Percentiles rank a stretch among this genome's conserved stretches.
phyloP scores from a whole-genome alignment of 169 alveolate genomes.

The Plasmodium vinckei region DNA sequence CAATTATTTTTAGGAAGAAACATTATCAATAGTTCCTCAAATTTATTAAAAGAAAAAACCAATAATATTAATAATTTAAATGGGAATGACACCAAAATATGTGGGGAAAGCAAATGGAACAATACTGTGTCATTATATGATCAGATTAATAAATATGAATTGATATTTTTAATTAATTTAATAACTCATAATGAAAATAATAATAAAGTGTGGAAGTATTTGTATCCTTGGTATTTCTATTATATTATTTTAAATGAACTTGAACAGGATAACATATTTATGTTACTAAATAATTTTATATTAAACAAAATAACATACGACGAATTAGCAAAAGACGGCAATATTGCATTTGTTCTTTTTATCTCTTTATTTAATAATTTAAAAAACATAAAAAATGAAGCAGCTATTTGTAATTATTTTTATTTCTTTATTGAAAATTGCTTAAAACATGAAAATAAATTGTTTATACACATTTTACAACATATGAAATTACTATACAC shows the following conservation, averaged over 20 bases:
- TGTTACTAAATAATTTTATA: slow-evolving; percentile 64
- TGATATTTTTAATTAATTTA: slow-evolving; percentile 72
- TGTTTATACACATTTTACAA: slow-evolving; percentile 47
- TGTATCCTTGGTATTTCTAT: slow-evolving; percentile 46
- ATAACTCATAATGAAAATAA: slow-evolving; percentile 66
- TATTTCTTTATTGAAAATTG: slow-evolving; percentile 72
- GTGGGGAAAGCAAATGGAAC: not conserved
- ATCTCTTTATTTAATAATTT: slow-evolving; percentile 36
- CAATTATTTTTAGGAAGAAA: slow-evolving; percentile 36
- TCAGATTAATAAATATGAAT: slow-evolving; percentile 64
- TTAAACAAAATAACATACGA: slow-evolving; percentile 58
- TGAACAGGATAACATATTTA: slow-evolving; percentile 47
- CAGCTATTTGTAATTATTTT: slow-evolving; percentile 65
- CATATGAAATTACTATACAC: slow-evolving; percentile 18
- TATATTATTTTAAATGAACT: slow-evolving; percentile 17
- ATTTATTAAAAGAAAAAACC: not conserved
- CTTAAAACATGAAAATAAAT: slow-evolving; percentile 55
- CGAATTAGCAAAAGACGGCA: not conserved
- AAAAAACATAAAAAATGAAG: slow-evolving; percentile 40
- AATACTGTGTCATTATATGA: not conserved
- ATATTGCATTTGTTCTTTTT: slow-evolving; percentile 59
- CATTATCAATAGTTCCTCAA: not conserved
- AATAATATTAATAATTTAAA: not conserved
- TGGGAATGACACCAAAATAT: not conserved
- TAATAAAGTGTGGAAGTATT: slow-evolving; percentile 27